Conservation (phyloP, 371 early-diverging fungal species). For the Ordospora pajunii region DNA sequence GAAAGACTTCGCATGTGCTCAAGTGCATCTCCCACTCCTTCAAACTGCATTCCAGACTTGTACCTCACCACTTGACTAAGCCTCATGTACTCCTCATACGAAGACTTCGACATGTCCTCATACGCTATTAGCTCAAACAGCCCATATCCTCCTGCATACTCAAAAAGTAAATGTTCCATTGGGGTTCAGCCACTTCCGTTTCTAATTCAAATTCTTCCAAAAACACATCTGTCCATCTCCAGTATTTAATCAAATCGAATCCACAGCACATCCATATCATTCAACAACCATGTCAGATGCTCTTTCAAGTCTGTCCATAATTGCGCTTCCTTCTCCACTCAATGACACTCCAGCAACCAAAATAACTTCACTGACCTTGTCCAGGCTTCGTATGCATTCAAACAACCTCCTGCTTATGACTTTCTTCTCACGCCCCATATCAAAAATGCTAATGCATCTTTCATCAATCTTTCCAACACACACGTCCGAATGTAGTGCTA, state of each 20-base stretch:
- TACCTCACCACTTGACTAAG: slow-evolving; percentile 25
- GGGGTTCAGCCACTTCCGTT: background rate
- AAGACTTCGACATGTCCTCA: slow-evolving; percentile 22
- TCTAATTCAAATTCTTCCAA: background rate
- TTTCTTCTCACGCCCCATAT: slow-evolving; percentile 53
- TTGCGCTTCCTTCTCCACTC: slow-evolving; percentile 74
- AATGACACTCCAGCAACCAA: slow-evolving; percentile 70
- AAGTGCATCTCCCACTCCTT: background rate
- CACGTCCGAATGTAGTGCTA: background rate
- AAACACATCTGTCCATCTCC: too few species aligned
- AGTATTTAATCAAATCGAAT: too few species aligned
- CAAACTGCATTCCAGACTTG: background rate
- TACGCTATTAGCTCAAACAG: slow-evolving; percentile 41
- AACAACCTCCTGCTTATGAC: slow-evolving; percentile 72
- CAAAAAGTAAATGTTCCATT: slow-evolving; percentile 48
- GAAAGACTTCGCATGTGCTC: background rate
- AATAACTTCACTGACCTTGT: slow-evolving; percentile 68
- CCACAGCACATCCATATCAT: background rate
- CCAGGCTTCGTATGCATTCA: slow-evolving; percentile 70
- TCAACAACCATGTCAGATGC: slow-evolving; percentile 64
- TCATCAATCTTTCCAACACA: background rate
- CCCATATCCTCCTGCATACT: slow-evolving; percentile 41
- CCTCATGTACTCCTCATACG: slow-evolving; percentile 30
- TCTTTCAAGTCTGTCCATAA: slow-evolving; percentile 89
- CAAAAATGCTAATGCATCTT: slow-evolving; percentile 17